Conservation (phyloP, 345 rosid species). For the Ricinus communis region DNA sequence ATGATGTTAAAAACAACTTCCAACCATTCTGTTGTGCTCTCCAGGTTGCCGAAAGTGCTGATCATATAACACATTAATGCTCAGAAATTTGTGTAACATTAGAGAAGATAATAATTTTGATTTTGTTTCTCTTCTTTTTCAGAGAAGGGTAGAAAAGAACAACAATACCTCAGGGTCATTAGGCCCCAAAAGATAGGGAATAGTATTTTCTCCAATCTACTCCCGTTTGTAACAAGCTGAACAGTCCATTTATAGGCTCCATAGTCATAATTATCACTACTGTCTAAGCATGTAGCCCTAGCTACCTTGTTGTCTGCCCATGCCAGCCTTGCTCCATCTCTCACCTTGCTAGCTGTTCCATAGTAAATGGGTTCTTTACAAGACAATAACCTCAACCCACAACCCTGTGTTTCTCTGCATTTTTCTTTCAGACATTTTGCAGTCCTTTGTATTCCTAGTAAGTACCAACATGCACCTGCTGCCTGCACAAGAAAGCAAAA, state of each 20-base stretch:
- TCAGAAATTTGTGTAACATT: too few relatives aligned
- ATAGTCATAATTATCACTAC: constrained; percentile 57
- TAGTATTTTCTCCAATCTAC: constrained; percentile 81
- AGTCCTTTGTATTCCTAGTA: constrained; percentile 83
- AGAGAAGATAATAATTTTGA: too few relatives aligned
- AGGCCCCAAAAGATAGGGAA: constrained; percentile 97
- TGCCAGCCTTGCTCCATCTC: constrained; percentile 43
- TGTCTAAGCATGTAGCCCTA: constrained; percentile 57
- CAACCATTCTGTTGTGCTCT: constrained; percentile 94
- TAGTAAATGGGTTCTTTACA: constrained; percentile 76
- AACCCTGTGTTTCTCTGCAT: constrained; percentile 48
- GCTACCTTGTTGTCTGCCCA: constrained; percentile 68
- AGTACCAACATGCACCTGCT: constrained; percentile 98
- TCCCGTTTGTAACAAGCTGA: constrained; percentile 75
- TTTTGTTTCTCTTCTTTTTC: too few relatives aligned
- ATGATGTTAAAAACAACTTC: constrained; percentile 96
- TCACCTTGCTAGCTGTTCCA: constrained; percentile 54
- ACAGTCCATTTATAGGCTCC: constrained; percentile 94
- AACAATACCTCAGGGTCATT: constrained; percentile 81
- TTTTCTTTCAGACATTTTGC: constrained; percentile 76
- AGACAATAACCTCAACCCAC: constrained; percentile 54
- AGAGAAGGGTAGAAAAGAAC: not conserved
- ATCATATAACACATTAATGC: not conserved
- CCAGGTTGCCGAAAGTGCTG: constrained; percentile 93
- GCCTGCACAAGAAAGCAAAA: constrained; percentile 41